Base-by-base conservation (phyloP, 192 early-diverging fungal genomes). In the Umbelopsis sp. region DNA sequence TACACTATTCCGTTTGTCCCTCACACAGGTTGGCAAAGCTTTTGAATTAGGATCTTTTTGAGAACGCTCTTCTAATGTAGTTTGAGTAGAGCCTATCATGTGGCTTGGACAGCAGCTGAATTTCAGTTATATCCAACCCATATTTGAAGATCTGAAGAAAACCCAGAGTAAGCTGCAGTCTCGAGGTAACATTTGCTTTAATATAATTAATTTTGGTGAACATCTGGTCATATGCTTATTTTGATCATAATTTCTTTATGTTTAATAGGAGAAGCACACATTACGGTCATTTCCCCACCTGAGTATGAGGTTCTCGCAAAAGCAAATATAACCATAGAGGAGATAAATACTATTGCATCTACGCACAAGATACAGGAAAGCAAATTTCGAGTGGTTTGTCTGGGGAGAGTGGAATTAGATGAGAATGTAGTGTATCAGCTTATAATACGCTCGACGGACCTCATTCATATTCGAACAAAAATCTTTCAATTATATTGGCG, bases 281-380 rank as follows among this genome's bases (percentile, higher is more conserved):
- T 93, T 54, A 93, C 92, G 8, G 83, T 92, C 14, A 78, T 93
- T 41, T 75, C 81, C 10, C 92, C 92, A 10, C 86, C 92, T 7
- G 92, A 93, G 72, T 90, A 82, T 54, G 76, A 84, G 72, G 79
- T 84, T 11, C 74, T 90, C 4, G 79, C 83, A 67, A 81, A 83
- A 26, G 86, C 77, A 8, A 84, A 85, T 65, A 73, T 93, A 12
- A 91, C 90, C 22, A 90, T 90, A 9, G 66, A 84, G 21, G 89
- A 92, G 36, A 76, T 93, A 65, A 85, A 92, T 69, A 74, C 20
- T 9, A 76, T 92, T 31, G 92, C 89, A 17, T 29, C 54, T 47
- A 69, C 76, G 6, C 36, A 72, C 70, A 65, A 77, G n/a, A 86
- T 93, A 51, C 92, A 93, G 74, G 31, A 21, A 14, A 80, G 83